Evolutionary conservation across 495 filamentous ascomycete species (phyloP).

Genomic region (Trichocladium antarcticum): DNA sequence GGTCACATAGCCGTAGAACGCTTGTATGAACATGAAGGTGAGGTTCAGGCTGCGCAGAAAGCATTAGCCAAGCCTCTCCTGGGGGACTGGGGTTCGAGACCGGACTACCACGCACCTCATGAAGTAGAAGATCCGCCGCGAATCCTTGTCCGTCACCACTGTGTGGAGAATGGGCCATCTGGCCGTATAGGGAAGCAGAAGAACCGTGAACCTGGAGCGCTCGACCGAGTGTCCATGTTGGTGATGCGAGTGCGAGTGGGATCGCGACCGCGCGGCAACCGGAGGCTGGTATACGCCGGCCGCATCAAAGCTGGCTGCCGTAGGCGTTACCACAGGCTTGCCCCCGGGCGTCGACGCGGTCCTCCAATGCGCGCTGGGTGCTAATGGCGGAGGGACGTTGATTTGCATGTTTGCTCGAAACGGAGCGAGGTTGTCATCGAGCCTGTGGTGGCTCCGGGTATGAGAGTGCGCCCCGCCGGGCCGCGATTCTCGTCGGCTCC

Average conservation of each 20-base stretch:
- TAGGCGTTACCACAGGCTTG: constrained; percentile 23
- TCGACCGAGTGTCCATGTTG: constrained; percentile 22
- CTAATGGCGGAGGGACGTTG: constrained; percentile 26
- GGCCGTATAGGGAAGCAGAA: constrained; percentile 53
- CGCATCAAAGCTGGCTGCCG: constrained; percentile 17
- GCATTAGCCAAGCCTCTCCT: background rate
- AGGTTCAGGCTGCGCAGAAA: constrained; percentile 66
- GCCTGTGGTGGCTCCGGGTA: constrained; percentile 16
- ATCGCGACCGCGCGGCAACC: background rate
- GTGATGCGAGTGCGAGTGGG: constrained; percentile 18
- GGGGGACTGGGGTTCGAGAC: background rate
- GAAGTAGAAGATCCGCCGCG: constrained; percentile 93
- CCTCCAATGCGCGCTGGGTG: constrained; percentile 19
- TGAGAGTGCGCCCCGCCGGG: constrained; percentile 21
- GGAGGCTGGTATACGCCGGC: constrained; percentile 23
- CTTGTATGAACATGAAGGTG: constrained; percentile 86
- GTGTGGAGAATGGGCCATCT: constrained; percentile 68
- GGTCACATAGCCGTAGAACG: constrained; percentile 83
- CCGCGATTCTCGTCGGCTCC: constrained; percentile 14
- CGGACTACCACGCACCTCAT: constrained; percentile 32
- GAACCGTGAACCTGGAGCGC: constrained; percentile 50
- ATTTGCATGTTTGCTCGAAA: constrained; percentile 27
- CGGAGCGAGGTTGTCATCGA: constrained; percentile 21
- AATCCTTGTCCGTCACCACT: constrained; percentile 85
- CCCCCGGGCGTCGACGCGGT: constrained; percentile 26